These are phyloP conservation scores for Coemansia sp. DNA, from an alignment of 192 early-diverging fungal genomes.

Conservation along the genomic window DNA sequence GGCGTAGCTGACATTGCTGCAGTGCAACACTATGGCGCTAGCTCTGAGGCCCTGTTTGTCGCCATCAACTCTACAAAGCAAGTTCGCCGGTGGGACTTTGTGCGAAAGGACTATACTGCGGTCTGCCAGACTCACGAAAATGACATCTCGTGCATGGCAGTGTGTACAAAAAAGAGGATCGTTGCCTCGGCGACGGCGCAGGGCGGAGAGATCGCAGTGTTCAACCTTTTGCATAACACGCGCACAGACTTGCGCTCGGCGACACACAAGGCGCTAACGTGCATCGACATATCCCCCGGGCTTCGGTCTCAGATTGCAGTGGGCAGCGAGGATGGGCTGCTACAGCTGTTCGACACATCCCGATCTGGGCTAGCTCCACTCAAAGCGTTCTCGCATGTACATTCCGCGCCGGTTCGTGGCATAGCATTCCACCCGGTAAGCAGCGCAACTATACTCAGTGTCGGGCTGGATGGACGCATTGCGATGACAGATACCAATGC, in stretches of 20 bases:
- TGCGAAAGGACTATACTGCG: conserved; percentile 23
- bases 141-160: conserved; percentile 51
- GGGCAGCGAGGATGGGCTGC: conserved; percentile 50
- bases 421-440: conserved; percentile 29
- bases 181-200: conserved; percentile 43
- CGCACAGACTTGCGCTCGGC: conserved; percentile 43
- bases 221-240: conserved; percentile 49
- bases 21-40: conserved; percentile 35
- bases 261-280: conserved; percentile 40
- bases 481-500: conserved; percentile 30
- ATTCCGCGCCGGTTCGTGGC: conserved; percentile 42
- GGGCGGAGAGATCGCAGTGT: conserved; percentile 50
- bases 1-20: conserved; percentile 23
- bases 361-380: conserved; percentile 28
- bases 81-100: conserved; percentile 54
- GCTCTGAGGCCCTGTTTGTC: conserved; percentile 40
- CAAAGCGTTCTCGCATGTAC: conserved; percentile 34
- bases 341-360: conserved; percentile 53
- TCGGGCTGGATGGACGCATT: conserved; percentile 38
- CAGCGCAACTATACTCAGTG: conserved; percentile 19
- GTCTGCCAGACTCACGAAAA: conserved; percentile 50
- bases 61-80: conserved; percentile 42
- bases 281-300: conserved; percentile 35
- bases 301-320: conserved; percentile 36
- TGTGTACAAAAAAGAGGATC: conserved; percentile 34